A percentile compares a stretch with the other conserved stretches of the same genome.
Conservation (phyloP, 2,329 filamentous ascomycete species). For the Colletotrichum aenigma region DNA sequence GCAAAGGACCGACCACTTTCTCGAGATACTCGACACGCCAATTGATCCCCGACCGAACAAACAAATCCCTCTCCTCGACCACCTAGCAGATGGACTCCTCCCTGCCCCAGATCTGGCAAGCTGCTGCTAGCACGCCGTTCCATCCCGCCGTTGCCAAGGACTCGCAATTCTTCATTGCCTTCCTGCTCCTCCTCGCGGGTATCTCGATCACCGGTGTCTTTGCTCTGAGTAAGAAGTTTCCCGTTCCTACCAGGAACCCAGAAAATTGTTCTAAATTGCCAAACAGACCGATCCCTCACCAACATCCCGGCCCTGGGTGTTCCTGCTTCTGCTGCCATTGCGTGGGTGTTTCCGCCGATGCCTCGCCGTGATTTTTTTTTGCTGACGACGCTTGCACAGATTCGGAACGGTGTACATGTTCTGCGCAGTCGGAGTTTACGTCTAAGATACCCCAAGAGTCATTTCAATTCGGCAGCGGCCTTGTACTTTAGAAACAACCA, state of each 20-base stretch:
- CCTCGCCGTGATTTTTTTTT: slow-evolving; percentile 12
- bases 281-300: slow-evolving; percentile 77
- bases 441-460: slow-evolving; percentile 65
- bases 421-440: slow-evolving; percentile 97
- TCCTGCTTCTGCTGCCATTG: slow-evolving; percentile 87
- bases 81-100: slow-evolving; percentile 70
- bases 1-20: neutral
- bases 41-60: neutral
- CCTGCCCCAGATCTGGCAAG: slow-evolving; percentile 91
- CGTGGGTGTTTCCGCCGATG: slow-evolving; percentile 62
- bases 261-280: slow-evolving; percentile 25
- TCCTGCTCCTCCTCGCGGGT: slow-evolving; percentile 74
- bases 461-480: slow-evolving; percentile 23
- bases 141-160: slow-evolving; percentile 79
- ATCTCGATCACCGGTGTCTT: slow-evolving; percentile 79
- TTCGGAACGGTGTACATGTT: slow-evolving; percentile 98
- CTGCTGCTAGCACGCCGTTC: slow-evolving; percentile 87
- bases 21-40: neutral
- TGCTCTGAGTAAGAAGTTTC: slow-evolving; percentile 72
- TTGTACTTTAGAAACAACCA: slow-evolving; percentile 24
- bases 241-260: neutral
- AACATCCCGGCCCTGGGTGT: slow-evolving; percentile 80
- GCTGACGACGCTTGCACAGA: slow-evolving; percentile 47
- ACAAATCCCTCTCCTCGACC: neutral
- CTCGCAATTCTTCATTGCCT: slow-evolving; percentile 82